These are phyloP conservation scores for Candida piceae DNA, from an alignment of 805 yeast genomes.

Conservation along the genomic window DNA sequence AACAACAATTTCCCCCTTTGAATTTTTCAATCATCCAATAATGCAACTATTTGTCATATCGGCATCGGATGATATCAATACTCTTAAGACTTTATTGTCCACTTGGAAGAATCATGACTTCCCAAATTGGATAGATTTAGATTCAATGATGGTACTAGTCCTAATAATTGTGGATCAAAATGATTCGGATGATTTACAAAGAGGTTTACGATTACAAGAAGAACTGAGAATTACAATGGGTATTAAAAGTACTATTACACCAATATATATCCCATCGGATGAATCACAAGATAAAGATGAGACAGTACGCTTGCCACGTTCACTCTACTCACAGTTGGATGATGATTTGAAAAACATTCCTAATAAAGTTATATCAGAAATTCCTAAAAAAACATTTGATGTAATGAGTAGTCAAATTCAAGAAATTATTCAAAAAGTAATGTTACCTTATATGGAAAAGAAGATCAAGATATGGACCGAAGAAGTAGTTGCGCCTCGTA, in stretches of 20 bases:
- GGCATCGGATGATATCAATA: slow-evolving; percentile 44
- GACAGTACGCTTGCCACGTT: slow-evolving; percentile 19
- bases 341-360: slow-evolving; percentile 44
- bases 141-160: slow-evolving; percentile 53
- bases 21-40: slow-evolving; percentile 83
- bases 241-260: slow-evolving; percentile 17
- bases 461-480: slow-evolving; percentile 85
- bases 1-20: slow-evolving; percentile 65
- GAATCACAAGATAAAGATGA: slow-evolving; percentile 2
- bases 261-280: slow-evolving; percentile 7
- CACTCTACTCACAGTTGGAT: slow-evolving; percentile 36
- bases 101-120: slow-evolving; percentile 41
- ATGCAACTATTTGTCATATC: slow-evolving; percentile 67
- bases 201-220: slow-evolving; percentile 29
- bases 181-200: slow-evolving; percentile 39
- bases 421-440: slow-evolving; percentile 43
- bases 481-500: slow-evolving; percentile 67
- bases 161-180: slow-evolving; percentile 46
- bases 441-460: slow-evolving; percentile 82
- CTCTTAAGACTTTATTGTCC: slow-evolving; percentile 54
- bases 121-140: slow-evolving; percentile 63
- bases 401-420: slow-evolving; percentile 35
- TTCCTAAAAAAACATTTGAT: slow-evolving; percentile 17
- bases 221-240: slow-evolving; percentile 21
- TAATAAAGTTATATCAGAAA: slow-evolving; percentile 1